Base-by-base conservation (phyloP, 2,329 filamentous ascomycete genomes). In the Capronia americana region DNA sequence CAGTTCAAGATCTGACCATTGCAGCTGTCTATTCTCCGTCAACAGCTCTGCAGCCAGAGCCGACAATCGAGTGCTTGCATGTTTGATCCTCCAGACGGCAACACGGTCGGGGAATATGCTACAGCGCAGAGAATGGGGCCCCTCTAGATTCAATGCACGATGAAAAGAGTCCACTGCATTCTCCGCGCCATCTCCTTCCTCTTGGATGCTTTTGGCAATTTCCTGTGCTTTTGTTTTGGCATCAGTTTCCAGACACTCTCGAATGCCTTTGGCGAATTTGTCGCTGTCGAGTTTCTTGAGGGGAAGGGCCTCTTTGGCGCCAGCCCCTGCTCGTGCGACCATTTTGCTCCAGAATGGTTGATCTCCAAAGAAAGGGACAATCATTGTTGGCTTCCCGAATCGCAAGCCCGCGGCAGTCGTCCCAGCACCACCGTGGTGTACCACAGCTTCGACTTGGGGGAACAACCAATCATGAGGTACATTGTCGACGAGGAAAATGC, bases 41-140 rank as follows among this genome's bases (percentile, higher is more conserved):
- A 88, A 71, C 0, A 87, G 74, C 48, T 85, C 81, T 0, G 85
- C 85, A 2, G 86, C 86, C 20, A 85, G 73, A 1, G 84, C 79
- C 2, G 81, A 85, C 0, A 88, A 74, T 56, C 81, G 79, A 23
- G 86, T 70, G 8, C 76, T 75, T 1, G 81, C 82, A 34, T 79
- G 77, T 68, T 83, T 83, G 30, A 84, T 75, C 20, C 78, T 75
- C 86, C 86, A 88, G 0, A 80, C 79, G 0, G 86, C 86, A 2
- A 83, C 80, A 2, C 79, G 78, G 28, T 86, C 83, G 2, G 74
- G 73, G 3, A 79, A 69, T 26, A 81, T 66, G 14, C 75, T 73
- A 69, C 79, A 82, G 1, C 73, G 71, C 69, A 80, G 72, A 3
- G 73, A 72, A n/a, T 77, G 63, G 28, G 74, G 59, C 2, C 74